Evolutionary conservation across 2,329 filamentous ascomycete genomes (phyloP).

Genomic region (Cercospora sp.): DNA sequence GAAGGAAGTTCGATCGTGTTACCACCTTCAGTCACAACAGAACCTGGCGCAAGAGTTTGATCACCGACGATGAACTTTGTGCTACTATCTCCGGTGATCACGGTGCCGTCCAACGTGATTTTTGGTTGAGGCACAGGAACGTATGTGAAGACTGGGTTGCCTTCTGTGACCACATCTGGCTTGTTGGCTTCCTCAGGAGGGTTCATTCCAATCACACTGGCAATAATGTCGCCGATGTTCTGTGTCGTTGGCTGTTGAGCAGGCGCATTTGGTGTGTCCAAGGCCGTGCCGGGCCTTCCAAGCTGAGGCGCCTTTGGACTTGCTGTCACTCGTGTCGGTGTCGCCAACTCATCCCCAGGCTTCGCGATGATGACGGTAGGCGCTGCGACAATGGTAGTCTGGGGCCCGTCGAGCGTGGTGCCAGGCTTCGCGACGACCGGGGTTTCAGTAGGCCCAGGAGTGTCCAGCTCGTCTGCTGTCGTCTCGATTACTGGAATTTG

Average conservation of each 20-base stretch:
- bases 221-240: slow-evolving; percentile 11
- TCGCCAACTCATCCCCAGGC: background rate
- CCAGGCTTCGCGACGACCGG: background rate
- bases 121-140: background rate
- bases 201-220: slow-evolving; percentile 16
- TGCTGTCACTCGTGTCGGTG: background rate
- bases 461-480: slow-evolving; percentile 1
- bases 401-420: background rate
- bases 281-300: slow-evolving; percentile 1
- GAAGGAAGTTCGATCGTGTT: slow-evolving; percentile 21
- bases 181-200: background rate
- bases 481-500: background rate
- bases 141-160: background rate
- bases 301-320: background rate
- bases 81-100: slow-evolving; percentile 21
- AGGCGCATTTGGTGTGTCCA: background rate
- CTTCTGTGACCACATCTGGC: background rate
- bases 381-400: background rate
- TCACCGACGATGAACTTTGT: slow-evolving; percentile 12
- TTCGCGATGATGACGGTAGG: background rate
- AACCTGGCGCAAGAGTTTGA: background rate
- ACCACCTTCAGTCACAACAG: slow-evolving; percentile 10
- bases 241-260: background rate
- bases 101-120: slow-evolving; percentile 10
- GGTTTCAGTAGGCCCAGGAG: background rate